phyloP scores from a whole-genome alignment of 345 rosid genomes.

The Lenwebbia sp. region DNA sequence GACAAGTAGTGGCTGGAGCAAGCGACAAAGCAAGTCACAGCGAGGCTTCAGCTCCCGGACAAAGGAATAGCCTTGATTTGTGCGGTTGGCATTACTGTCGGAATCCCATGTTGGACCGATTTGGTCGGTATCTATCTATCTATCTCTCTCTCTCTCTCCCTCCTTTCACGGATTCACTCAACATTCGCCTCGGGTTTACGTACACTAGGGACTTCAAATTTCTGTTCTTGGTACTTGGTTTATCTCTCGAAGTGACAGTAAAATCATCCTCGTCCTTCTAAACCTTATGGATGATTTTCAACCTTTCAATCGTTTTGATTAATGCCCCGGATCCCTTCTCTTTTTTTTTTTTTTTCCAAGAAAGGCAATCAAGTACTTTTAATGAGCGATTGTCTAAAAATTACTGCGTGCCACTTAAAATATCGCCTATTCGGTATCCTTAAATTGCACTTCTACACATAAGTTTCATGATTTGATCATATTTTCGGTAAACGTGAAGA shows the following conservation, averaged over 20 bases:
- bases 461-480: background rate
- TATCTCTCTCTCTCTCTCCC: background rate
- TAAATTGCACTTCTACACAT: background rate
- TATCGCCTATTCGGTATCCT: background rate
- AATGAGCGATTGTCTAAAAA: accelerated
- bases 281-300: background rate
- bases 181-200: background rate
- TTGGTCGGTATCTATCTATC: background rate
- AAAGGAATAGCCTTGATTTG: background rate
- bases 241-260: background rate
- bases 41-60: background rate
- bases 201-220: background rate
- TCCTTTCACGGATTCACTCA: background rate
- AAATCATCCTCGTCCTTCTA: background rate
- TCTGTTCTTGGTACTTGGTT: background rate
- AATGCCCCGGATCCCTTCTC: background rate
- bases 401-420: background rate
- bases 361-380: background rate
- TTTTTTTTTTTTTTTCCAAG: background rate
- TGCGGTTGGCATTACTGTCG: background rate
- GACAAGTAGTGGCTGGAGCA: background rate
- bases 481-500: background rate
- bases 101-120: background rate
- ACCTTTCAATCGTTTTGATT: background rate
- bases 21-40: background rate